A percentile compares a stretch with the other conserved stretches of the same genome.
phyloP scores from a whole-genome alignment of 371 early-diverging fungal genomes.

The Syncephalastrum contaminatum region DNA sequence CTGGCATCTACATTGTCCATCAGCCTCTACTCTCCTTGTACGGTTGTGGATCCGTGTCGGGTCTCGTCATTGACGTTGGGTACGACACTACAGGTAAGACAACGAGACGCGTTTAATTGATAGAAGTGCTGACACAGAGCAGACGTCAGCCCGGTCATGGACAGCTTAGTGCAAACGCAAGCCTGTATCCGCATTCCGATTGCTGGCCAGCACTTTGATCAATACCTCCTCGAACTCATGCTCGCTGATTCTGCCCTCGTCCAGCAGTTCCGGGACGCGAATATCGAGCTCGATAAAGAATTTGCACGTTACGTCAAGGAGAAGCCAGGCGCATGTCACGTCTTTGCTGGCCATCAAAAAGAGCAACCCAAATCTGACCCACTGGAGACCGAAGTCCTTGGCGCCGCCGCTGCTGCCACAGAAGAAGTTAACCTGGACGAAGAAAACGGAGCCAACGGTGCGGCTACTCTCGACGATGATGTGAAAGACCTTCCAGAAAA shows the following conservation, averaged over 20 bases:
- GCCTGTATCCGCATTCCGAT: constrained; percentile 62
- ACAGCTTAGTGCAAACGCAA: constrained; percentile 60
- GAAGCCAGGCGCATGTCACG: constrained; percentile 53
- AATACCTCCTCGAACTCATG: constrained; percentile 57
- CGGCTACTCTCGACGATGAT: constrained; percentile 20
- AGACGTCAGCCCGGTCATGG: constrained; percentile 75
- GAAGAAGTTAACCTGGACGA: constrained; percentile 22
- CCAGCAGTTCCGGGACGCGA: constrained; percentile 31
- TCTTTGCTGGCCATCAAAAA: constrained; percentile 36
- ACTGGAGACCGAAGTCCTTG: constrained; percentile 12
- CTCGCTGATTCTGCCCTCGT: constrained; percentile 56
- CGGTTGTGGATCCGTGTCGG: constrained; percentile 77
- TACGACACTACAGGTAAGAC: constrained; percentile 65
- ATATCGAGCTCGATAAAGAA: constrained; percentile 43
- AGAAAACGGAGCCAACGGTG: too few species aligned
- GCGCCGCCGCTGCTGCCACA: constrained; percentile 30
- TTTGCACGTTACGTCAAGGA: constrained; percentile 64
- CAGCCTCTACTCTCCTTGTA: constrained; percentile 81
- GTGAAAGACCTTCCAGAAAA: constrained; percentile 27
- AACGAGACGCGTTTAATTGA: neutral
- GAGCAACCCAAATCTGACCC: constrained; percentile 24
- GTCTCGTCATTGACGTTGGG: constrained; percentile 89
- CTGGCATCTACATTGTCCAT: constrained; percentile 82
- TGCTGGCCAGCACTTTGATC: constrained; percentile 70
- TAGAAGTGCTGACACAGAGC: neutral